These are phyloP conservation scores for Eleusine coracana DNA, from an alignment of 176 grass and related monocot genomes.

Conservation along the genomic window DNA sequence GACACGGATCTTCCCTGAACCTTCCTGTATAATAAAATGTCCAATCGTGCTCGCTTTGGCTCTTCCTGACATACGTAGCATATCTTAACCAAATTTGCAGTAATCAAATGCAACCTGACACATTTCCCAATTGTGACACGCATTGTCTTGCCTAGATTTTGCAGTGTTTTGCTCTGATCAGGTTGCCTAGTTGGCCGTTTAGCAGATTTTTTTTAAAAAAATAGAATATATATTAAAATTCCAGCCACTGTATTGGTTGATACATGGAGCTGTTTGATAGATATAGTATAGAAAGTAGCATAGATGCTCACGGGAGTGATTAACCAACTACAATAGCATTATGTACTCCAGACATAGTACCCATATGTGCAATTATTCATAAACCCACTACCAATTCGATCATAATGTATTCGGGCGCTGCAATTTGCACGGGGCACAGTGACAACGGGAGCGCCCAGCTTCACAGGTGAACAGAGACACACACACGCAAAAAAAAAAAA, in stretches of 20 bases:
- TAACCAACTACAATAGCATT: neutral
- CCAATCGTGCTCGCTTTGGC: constrained; percentile 18
- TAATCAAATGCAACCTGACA: neutral
- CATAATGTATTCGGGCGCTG: constrained; percentile 18
- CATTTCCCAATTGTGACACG: constrained; percentile 6
- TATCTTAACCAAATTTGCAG: neutral
- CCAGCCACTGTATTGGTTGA: too few relatives aligned
- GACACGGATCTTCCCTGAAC: constrained; percentile 1
- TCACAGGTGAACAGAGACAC: neutral
- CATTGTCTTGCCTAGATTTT: constrained; percentile 1
- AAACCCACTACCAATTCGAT: neutral
- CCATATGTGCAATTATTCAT: neutral
- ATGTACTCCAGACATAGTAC: neutral
- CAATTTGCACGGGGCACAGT: constrained; percentile 26
- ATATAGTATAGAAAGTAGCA: neutral
- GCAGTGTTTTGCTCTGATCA: neutral
- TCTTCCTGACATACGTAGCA: neutral
- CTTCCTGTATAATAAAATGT: neutral
- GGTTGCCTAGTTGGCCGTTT: neutral
- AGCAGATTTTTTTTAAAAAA: neutral
- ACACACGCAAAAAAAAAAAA: too few relatives aligned
- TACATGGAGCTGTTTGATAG: too few relatives aligned
- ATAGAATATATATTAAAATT: too few relatives aligned
- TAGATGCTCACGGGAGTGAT: constrained; percentile 19
- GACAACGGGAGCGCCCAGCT: neutral